Base-by-base conservation (phyloP, 345 rosid genomes). In the Barbarea vulgaris region DNA sequence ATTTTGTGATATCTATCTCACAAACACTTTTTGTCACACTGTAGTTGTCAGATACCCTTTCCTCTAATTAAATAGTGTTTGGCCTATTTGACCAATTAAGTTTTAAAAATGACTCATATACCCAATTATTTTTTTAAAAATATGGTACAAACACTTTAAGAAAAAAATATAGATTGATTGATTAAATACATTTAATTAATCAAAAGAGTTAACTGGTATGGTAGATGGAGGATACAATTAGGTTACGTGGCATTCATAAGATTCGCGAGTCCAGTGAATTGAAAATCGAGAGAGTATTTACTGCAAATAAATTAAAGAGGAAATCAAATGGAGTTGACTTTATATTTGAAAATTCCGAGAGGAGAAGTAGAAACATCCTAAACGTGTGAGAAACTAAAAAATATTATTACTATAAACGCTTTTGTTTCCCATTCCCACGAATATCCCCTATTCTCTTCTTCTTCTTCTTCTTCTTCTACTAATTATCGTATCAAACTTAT, bases 281-380 rank as follows among this genome's bases (percentile, higher is more conserved):
- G 8, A 48, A 12, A 28, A 21, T 2, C 14, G 1, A 12, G 12
- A 28, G 33, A 31, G 33, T 28, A n/a, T 74, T 22, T 55, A 73
- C 37, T 67, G 24, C 42, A 11, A n/a, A 30, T 37, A 15, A 59
- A 34, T 42, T 24, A 42, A 14, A 25, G 42, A 14, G 33, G 21
- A 57, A 50, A 52, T 63, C 41, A 22, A 70, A 12, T 52, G 31
- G 39, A 54, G 80, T 77, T 77, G 80, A 77, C 80, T 69, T 68
- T 25, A 36, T 6, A 25, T 25, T 17, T 25, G 52, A 61, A 13
- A 57, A 33, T 58, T 70, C 4, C 46, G 33, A 71, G 25, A 28
- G 53, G 64, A 70, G 22, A 18, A 60, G 25, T 27, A 61, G 28
- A 30, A 46, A 33, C 47, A 33, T 56, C 71, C 69, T 39, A 44